Evolutionary conservation across 495 filamentous ascomycete genomes (phyloP).

Genomic region (Podospora comata): DNA sequence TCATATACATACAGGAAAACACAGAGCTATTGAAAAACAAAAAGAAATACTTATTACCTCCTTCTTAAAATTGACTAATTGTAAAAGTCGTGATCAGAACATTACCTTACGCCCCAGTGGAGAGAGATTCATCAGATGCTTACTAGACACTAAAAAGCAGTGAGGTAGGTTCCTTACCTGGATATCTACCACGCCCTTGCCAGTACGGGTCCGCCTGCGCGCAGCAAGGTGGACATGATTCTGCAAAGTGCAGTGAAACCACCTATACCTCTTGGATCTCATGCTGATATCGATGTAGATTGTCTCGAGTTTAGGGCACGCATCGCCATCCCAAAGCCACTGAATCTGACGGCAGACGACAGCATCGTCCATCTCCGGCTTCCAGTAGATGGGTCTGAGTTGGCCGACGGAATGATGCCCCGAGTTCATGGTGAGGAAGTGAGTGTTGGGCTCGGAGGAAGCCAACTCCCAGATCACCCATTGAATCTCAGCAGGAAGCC

Average conservation of each 20-base stretch:
- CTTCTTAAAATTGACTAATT: no score
- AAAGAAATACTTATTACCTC: background rate
- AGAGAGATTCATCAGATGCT: no score
- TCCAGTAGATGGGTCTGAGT: background rate
- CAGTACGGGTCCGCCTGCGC: background rate
- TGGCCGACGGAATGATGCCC: background rate
- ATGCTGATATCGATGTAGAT: background rate
- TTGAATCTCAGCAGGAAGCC: background rate
- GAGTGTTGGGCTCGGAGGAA: background rate
- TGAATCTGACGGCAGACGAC: background rate
- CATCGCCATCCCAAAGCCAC: background rate
- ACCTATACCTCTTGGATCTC: background rate
- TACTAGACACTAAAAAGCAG: background rate
- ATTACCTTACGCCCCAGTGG: no score
- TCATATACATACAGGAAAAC: background rate
- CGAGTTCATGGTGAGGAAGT: background rate
- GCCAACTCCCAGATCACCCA: background rate
- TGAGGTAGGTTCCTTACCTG: background rate
- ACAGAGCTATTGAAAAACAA: background rate
- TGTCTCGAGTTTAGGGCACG: background rate
- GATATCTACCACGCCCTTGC: background rate
- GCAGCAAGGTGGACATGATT: background rate
- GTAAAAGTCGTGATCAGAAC: no score
- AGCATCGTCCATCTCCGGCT: background rate
- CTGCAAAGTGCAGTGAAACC: background rate